Evolutionary conservation across 2,329 filamentous ascomycete genomes (phyloP).

Genomic region (Tolypocladium endophyticum): DNA sequence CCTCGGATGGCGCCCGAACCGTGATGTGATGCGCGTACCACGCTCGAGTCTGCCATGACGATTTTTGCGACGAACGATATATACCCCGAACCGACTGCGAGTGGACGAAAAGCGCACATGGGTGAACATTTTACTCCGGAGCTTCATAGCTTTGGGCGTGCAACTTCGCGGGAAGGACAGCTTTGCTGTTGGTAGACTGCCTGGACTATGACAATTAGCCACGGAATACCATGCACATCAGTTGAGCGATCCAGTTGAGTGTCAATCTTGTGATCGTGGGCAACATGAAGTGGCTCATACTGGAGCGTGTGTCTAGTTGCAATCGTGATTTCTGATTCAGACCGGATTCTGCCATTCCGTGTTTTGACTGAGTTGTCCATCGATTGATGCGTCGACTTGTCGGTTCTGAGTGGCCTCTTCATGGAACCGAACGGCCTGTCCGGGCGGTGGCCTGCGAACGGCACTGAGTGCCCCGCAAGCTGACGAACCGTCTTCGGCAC

Average conservation of each 20-base stretch:
- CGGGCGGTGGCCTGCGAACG: too few species aligned
- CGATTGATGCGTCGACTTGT: not conserved
- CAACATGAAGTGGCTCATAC: not conserved
- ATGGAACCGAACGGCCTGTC: too few species aligned
- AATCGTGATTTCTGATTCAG: not conserved
- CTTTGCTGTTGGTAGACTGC: not conserved
- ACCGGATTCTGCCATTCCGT: not conserved
- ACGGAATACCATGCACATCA: not conserved
- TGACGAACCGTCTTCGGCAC: not conserved
- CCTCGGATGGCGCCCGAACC: slow-evolving; percentile 13
- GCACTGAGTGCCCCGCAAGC: not conserved
- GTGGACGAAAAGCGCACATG: not conserved
- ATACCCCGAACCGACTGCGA: not conserved
- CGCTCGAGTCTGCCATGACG: not conserved
- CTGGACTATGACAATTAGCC: not conserved
- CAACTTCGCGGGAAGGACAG: not conserved
- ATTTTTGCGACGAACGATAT: not conserved
- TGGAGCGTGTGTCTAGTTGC: not conserved
- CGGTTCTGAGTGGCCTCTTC: not conserved
- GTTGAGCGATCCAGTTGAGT: not conserved
- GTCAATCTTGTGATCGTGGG: not conserved
- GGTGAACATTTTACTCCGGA: not conserved
- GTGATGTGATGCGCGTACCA: not conserved
- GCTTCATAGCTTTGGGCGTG: not conserved
- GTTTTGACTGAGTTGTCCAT: too few species aligned